Evolutionary conservation across 768 basidiomycete species (phyloP).

Genomic region (Leucocoprinus birnbaumii): DNA sequence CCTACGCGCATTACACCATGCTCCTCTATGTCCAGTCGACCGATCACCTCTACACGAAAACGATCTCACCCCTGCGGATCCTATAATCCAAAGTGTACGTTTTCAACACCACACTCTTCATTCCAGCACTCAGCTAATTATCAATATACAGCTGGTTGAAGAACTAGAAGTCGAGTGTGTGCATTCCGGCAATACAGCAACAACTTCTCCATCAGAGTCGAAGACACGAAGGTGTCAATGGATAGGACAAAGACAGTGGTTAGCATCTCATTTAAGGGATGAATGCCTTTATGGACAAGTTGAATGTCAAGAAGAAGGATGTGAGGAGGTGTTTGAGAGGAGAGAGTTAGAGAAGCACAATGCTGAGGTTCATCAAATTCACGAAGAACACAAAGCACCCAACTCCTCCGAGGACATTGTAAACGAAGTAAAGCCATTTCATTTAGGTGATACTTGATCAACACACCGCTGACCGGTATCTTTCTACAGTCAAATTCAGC

Average conservation of each 20-base stretch:
- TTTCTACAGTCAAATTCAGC: too few species aligned
- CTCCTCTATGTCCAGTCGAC: conserved; percentile 81
- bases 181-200: conserved; percentile 21
- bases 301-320: conserved; percentile 45
- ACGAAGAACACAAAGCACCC: too few species aligned
- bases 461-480: too few species aligned
- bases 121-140: too few species aligned
- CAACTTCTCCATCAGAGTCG: too few species aligned
- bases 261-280: conserved; percentile 61
- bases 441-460: too few species aligned
- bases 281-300: conserved; percentile 57
- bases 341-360: conserved; percentile 37
- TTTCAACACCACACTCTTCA: too few species aligned
- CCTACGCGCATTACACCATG: conserved; percentile 59
- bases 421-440: too few species aligned
- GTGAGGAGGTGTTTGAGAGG: conserved; percentile 39
- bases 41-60: conserved; percentile 57
- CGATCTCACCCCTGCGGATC: conserved; percentile 67
- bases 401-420: too few species aligned
- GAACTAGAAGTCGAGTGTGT: conserved; percentile 77
- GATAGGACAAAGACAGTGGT: conserved; percentile 64
- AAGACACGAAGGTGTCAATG: conserved; percentile 54
- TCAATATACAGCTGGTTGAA: conserved; percentile 73
- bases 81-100: conserved; percentile 74
- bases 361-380: conserved; percentile 17